A percentile compares a stretch with the other conserved stretches of the same genome.
Conservation (phyloP, 2,329 filamentous ascomycete genomes). For the Fonsecaea multimorphosa region DNA sequence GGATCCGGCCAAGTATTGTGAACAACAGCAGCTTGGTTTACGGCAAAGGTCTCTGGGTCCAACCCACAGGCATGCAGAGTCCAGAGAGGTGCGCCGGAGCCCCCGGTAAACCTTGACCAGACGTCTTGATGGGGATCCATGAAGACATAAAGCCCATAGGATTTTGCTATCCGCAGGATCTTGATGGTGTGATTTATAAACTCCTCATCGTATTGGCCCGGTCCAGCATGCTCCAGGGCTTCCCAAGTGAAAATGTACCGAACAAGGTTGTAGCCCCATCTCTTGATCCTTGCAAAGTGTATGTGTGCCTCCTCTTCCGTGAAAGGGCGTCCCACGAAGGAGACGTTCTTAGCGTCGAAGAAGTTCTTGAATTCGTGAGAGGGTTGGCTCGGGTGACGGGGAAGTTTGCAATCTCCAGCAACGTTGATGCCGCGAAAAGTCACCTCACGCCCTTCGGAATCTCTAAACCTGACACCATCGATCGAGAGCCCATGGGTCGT, state of each 20-base stretch:
- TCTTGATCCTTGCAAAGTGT: constrained; percentile 84
- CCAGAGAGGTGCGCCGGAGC: constrained; percentile 96
- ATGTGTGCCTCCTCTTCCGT: constrained; percentile 78
- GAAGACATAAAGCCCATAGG: constrained; percentile 93
- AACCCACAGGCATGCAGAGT: constrained; percentile 93
- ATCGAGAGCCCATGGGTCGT: constrained; percentile 77
- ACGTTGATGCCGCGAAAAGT: constrained; percentile 93
- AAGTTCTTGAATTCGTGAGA: constrained; percentile 80
- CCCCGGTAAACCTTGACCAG: constrained; percentile 95
- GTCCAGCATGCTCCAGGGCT: constrained; percentile 91
- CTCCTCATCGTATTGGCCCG: constrained; percentile 89
- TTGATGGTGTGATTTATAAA: constrained; percentile 92
- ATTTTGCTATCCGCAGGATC: constrained; percentile 79
- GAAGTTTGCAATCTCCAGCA: constrained; percentile 87
- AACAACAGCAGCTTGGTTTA: constrained; percentile 88
- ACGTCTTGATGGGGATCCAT: constrained; percentile 99
- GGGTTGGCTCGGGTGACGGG: constrained; percentile 77
- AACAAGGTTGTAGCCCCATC: constrained; percentile 94
- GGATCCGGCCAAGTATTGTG: constrained; percentile 92
- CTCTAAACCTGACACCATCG: constrained; percentile 83
- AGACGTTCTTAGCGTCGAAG: constrained; percentile 90
- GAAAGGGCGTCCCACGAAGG: constrained; percentile 87
- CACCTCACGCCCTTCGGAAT: constrained; percentile 80
- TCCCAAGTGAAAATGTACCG: constrained; percentile 99
- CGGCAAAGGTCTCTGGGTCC: constrained; percentile 81